phyloP scores from a whole-genome alignment of 2,329 filamentous ascomycete genomes.

The Aspergillus sp. region DNA sequence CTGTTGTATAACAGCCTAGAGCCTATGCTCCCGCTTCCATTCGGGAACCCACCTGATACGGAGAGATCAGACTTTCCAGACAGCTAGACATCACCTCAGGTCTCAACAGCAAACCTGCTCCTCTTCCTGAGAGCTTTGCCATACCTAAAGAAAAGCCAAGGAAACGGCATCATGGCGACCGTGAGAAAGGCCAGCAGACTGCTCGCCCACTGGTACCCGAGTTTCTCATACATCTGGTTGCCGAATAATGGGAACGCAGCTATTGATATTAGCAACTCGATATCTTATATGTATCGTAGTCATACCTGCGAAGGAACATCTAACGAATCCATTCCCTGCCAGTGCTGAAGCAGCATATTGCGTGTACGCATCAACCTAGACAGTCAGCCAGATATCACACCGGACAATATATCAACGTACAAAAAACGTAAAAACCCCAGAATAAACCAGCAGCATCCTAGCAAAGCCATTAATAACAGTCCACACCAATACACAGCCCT shows the following conservation, averaged over 20 bases:
- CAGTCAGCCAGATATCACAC: conserved; percentile 33
- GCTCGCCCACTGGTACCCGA: conserved; percentile 41
- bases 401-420: neutral
- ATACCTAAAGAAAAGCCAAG: conserved; percentile 38
- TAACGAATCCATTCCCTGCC: conserved; percentile 75
- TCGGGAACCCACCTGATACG: neutral
- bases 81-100: neutral
- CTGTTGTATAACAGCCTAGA: conserved; percentile 7
- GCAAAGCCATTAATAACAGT: no score
- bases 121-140: conserved; percentile 31
- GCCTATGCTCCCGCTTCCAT: neutral
- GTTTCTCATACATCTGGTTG: conserved; percentile 40
- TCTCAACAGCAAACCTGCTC: conserved; percentile 20
- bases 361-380: conserved; percentile 63
- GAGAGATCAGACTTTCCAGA: neutral
- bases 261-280: neutral
- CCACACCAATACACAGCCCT: accelerated
- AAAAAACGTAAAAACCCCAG: neutral
- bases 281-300: no score
- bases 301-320: conserved; percentile 64
- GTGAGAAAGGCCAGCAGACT: conserved; percentile 36
- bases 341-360: conserved; percentile 56
- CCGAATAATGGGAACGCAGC: conserved; percentile 73
- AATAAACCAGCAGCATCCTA: neutral
- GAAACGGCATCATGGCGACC: conserved; percentile 36